phyloP scores from a whole-genome alignment of 768 basidiomycete species.

The Galerina marginata region DNA sequence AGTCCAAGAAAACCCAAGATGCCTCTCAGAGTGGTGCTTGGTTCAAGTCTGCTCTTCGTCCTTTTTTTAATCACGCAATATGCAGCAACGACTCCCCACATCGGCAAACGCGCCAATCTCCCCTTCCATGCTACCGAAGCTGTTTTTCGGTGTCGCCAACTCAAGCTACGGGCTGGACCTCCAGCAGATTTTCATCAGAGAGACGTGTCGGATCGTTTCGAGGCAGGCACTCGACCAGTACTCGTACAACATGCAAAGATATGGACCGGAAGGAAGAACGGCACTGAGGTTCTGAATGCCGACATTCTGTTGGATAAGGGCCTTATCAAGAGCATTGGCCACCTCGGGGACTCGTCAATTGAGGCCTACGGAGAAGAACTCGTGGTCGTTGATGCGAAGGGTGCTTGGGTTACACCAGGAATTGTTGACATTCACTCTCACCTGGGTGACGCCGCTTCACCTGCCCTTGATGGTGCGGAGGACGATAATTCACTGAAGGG shows the following conservation, averaged over 20 bases:
- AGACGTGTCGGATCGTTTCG: conserved; percentile 67
- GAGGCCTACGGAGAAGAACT: conserved; percentile 39
- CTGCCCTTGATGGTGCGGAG: conserved; percentile 51
- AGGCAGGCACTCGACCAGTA: conserved; percentile 62
- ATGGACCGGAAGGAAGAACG: conserved; percentile 81
- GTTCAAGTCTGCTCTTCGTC: conserved; percentile 4
- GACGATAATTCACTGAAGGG: conserved; percentile 64
- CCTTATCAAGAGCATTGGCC: conserved; percentile 64
- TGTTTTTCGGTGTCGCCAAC: conserved; percentile 49
- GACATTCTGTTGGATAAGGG: conserved; percentile 77
- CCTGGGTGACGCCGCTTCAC: conserved; percentile 58
- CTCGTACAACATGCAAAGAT: conserved; percentile 78
- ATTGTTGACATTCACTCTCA: conserved; percentile 75
- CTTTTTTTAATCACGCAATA: conserved; percentile 3
- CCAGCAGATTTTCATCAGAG: conserved; percentile 53
- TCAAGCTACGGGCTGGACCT: conserved; percentile 47
- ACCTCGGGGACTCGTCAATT: conserved; percentile 37
- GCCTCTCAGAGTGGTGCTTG: background rate
- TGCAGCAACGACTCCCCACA: background rate
- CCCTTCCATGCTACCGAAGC: conserved; percentile 33
- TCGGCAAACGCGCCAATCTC: background rate
- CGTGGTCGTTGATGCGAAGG: conserved; percentile 64
- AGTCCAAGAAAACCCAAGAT: background rate
- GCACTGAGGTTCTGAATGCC: conserved; percentile 65
- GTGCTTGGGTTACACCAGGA: conserved; percentile 84